A percentile compares a stretch with the other conserved stretches of the same genome.
These are phyloP conservation scores for Aschersonia sp. DNA, from an alignment of 2,329 filamentous ascomycete genomes.

Conservation along the genomic window DNA sequence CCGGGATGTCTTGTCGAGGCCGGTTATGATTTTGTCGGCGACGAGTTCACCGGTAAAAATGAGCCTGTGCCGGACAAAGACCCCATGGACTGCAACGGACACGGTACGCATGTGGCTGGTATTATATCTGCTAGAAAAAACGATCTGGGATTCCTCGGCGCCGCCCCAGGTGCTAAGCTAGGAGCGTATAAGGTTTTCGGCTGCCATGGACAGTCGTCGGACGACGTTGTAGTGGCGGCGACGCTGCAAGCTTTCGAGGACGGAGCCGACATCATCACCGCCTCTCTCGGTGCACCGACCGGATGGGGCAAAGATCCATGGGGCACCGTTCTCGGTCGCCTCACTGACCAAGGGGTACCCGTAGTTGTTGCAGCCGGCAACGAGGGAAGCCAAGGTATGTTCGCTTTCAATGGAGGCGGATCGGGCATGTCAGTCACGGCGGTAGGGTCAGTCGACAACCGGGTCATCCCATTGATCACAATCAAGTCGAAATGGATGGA, in stretches of 20 bases:
- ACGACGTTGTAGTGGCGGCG: constrained; percentile 23
- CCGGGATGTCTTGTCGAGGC: constrained; percentile 25
- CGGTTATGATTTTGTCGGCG: constrained; percentile 28
- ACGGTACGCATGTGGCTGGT: constrained; percentile 30
- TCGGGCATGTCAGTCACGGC: constrained; percentile 25
- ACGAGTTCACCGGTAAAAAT: constrained; percentile 14
- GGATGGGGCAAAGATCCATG: constrained; percentile 16
- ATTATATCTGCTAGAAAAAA: constrained; percentile 27
- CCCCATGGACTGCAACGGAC: constrained; percentile 23
- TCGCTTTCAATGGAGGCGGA: constrained; percentile 22
- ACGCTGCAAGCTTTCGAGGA: constrained; percentile 25
- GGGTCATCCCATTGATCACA: constrained; percentile 21
- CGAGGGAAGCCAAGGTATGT: constrained; percentile 24
- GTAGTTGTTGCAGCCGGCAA: constrained; percentile 29
- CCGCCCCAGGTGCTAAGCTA: constrained; percentile 22
- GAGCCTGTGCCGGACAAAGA: constrained; percentile 19
- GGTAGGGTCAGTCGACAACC: constrained; percentile 28
- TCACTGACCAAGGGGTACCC: constrained; percentile 26
- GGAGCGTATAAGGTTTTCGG: constrained; percentile 23
- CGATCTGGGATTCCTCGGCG: constrained; percentile 21
- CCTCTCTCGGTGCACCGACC: constrained; percentile 17
- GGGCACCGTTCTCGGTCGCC: constrained; percentile 23
- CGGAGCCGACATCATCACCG: constrained; percentile 21
- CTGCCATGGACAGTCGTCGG: constrained; percentile 14
- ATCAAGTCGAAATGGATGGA: constrained; percentile 21